These are phyloP conservation scores for Fusarium sp. DNA, from an alignment of 2,329 filamentous ascomycete genomes.

Conservation along the genomic window DNA sequence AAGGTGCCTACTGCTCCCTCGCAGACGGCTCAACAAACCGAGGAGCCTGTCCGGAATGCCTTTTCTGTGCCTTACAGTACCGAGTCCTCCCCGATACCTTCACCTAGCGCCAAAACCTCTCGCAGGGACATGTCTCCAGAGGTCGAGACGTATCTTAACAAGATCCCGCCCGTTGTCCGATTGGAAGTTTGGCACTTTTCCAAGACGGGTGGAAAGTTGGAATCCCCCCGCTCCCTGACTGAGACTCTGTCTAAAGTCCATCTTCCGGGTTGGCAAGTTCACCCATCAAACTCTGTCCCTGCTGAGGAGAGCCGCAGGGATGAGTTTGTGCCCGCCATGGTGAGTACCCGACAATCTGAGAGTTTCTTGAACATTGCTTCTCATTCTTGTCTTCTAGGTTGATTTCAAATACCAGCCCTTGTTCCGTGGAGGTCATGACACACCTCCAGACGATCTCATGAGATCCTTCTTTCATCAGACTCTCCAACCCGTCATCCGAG, in stretches of 20 bases:
- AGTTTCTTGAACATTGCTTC: neutral
- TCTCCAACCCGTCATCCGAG: neutral
- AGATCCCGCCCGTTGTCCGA: neutral
- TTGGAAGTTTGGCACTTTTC: neutral
- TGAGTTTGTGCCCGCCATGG: neutral
- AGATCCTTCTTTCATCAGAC: neutral
- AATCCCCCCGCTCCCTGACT: neutral
- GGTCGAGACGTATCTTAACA: too few species aligned
- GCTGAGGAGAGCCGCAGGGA: neutral
- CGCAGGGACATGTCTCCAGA: too few species aligned
- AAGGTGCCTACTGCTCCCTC: neutral
- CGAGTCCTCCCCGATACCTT: too few species aligned
- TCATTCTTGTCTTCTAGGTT: neutral
- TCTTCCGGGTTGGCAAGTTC: neutral
- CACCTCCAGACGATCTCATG: neutral
- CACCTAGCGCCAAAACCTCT: too few species aligned
- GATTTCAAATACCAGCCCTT: neutral
- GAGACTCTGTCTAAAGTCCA: neutral
- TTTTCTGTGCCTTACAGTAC: neutral
- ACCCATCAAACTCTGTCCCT: neutral
- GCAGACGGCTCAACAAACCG: neutral
- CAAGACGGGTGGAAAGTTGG: neutral
- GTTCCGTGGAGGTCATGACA: neutral
- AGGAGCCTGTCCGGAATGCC: neutral
- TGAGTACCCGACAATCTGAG: neutral